Base-by-base conservation (phyloP, 768 basidiomycete genomes). In the Coprinellus micaceus region DNA sequence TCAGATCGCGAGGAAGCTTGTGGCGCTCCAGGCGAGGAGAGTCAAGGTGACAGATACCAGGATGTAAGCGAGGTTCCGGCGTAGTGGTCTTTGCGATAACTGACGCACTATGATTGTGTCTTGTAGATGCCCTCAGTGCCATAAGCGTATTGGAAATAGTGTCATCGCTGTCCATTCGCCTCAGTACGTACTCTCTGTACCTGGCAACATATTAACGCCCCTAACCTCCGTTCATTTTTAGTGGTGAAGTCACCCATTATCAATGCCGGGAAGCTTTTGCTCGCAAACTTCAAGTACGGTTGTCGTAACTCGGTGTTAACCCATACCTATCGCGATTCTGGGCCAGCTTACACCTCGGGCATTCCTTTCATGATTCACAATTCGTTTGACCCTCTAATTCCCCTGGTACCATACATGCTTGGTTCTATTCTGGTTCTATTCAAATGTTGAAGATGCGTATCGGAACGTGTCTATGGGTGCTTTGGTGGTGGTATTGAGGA, bases 181-280 rank as follows among this genome's bases (percentile, higher is more conserved):
- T 39, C 80, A 83, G 92, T 90, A 63, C 66, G 86, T 62, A 54
- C 28, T 57, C 55, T 60, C 41, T 22, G 10, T 43, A 3, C 37
- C 43, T n/a, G 12, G 54, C 26, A 21, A 30, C 19, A 12, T 33
- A 46, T 19, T 43, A 28, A 28, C 39, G 7, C n/a, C 28, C 28
- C 3, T 5, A 24, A 52, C 56, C 28, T 50, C 9, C 47, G 15
- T 33, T 50, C 28, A 44, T 9, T 36, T 30, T 33, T 63, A 97
- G 94, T 48, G 95, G 95, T 9, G 93, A 96, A 71, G 95, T 97
- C 2, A 98, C 94, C 0, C 96, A 98, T 71, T 94, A 95, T 68
- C 91, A 96, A 59, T 98, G 95, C 67, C 87, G 94, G 25, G 95
- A 97, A 66, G 78, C 80, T 0, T 97, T 94, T 66, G 75, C 90